Base-by-base conservation (phyloP, 2,329 filamentous ascomycete species). In the Botrytis deweyae region DNA sequence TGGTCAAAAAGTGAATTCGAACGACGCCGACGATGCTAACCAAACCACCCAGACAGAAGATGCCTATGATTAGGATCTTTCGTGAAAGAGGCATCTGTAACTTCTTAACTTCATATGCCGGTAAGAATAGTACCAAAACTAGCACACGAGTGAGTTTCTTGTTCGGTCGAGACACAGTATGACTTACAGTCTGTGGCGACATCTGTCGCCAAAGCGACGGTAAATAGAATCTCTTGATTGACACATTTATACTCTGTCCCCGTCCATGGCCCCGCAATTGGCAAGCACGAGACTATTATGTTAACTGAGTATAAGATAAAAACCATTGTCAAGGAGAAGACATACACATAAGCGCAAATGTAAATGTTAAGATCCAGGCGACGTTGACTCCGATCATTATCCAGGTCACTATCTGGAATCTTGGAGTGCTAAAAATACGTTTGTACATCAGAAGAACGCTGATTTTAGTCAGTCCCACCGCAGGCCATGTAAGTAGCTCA, bases 41-140 rank as follows among this genome's bases (percentile, higher is more conserved):
- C 12, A 70, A 49, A 33, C 46, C 29, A n/a, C 67, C 67, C 36
- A 70, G 67, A 49, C 59, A 22, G 29, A 70, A 70, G 16, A 70
- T 61, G 20, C 33, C 33, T n/a, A 29, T 59, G 33, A 70, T 40
- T n/a, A 33, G 16, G 58, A 70, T 22, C 38, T 70, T 70, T 40
- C 33, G 46, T 25, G 29, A 16, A 20, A 16, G 38, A 29, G 49
- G 38, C 49, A 70, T 70, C 18, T 70, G 46, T 33, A 70, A 29
- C 38, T 61, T 70, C 33, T 36, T 59, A 9, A 70, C 52, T 46
- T 68, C 29, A 44, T 68, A 68, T 22, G 36, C 12, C n/a, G 49
- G 46, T 52, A 70, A 22, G 33, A 22, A 46, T 9, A 42, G 67
- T 20, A 68, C 46, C n/a, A 42, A 16, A 29, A 55, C 65, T 68